Percentiles rank a stretch among this genome's conserved stretches.
These are phyloP conservation scores for Colletotrichum sp. DNA, from an alignment of 2,329 filamentous ascomycete genomes.

Conservation along the genomic window DNA sequence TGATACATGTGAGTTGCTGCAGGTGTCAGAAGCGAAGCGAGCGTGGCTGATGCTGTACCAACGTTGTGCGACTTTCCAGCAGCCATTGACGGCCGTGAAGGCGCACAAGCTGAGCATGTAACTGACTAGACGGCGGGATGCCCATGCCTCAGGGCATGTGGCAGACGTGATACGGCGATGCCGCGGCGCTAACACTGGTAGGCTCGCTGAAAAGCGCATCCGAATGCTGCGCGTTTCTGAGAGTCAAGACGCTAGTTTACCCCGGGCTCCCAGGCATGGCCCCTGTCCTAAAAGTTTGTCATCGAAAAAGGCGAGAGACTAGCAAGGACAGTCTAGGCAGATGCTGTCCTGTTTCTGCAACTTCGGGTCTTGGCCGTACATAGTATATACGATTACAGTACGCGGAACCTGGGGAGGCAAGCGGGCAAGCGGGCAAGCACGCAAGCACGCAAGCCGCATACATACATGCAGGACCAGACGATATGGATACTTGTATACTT, in stretches of 20 bases:
- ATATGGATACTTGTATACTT: background rate
- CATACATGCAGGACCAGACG: background rate
- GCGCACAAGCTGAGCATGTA: background rate
- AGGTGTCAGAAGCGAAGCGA: slow-evolving; percentile 16
- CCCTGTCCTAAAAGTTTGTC: background rate
- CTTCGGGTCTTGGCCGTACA: background rate
- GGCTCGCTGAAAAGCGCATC: background rate
- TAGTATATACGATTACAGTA: background rate
- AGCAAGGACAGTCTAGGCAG: background rate
- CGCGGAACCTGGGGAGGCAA: background rate
- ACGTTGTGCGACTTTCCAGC: background rate
- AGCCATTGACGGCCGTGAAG: background rate
- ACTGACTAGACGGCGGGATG: background rate
- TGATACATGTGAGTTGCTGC: background rate
- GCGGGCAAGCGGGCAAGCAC: background rate
- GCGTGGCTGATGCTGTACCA: slow-evolving; percentile 1
- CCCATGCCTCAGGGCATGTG: background rate
- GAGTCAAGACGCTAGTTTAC: background rate
- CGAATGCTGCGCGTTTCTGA: background rate
- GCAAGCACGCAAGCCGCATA: background rate
- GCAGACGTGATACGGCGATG: background rate
- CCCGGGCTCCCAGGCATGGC: background rate
- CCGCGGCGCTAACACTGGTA: background rate
- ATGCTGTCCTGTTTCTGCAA: background rate
- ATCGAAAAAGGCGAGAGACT: background rate